Base-by-base conservation (phyloP, 495 filamentous ascomycete species). In the Lophium mytilinum region DNA sequence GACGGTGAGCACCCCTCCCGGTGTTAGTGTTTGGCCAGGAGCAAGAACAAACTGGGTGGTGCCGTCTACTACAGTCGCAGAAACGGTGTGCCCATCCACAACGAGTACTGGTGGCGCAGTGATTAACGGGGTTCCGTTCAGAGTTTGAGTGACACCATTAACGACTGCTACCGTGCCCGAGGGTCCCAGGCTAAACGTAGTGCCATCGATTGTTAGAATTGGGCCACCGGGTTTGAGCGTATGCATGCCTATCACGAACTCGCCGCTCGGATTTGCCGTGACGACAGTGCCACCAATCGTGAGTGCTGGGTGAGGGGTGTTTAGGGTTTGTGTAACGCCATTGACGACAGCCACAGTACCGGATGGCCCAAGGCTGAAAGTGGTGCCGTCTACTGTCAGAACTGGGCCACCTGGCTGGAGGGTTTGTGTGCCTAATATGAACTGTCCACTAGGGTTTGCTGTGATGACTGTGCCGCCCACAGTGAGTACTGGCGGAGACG, bases 191-290 rank as follows among this genome's bases (percentile, higher is more conserved):
- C n/a, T 30, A 18, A 57, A 49, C 0, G 55, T 60, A 19, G 40
- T 49, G 8, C 63, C 60, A 15, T 55, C 56, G 10, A 71, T 47
- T 0, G 68, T 70, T 8, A 72, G 24, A 10, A 60, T 56, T 35
- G 68, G 66, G 9, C 24, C 12, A 34, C 51, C 46, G n/a, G 51
- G 50, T 15, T 33, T 42, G 4, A 64, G 50, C 12, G 57, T 64
- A 34, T 65, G 45, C 0, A 37, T 47, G 1, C 61, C 57, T 36
- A 66, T n/a, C 14, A 64, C 37, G 37, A 61, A 66, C 45, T 58
- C 56, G 18, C 64, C 64, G 36, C 56, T 55, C 14, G 57, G 36
- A 42, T 64, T 56, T 8, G 64, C 61, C 8, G 64, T 66, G 4
- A 64, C 50, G 3, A 53, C 57, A 0, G 48, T 37, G 12, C 55